Base-by-base conservation (phyloP, 1,284 basidiomycete genomes). In the Tremellales sp. region DNA sequence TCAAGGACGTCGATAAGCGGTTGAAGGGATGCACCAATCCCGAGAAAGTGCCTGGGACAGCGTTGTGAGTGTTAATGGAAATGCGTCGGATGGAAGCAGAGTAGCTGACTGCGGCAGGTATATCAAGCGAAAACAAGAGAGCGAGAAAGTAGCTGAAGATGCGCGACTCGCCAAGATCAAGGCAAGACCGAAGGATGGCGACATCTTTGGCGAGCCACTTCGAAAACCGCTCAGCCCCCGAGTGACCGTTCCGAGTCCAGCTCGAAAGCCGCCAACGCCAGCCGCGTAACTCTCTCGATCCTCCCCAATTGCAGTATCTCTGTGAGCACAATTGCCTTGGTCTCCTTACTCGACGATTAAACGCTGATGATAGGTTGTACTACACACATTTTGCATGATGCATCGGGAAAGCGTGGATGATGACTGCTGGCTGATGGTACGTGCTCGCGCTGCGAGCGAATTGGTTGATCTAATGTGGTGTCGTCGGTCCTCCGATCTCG, bases 21-120 rank as follows among this genome's bases (percentile, higher is more conserved):
- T 75, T 97, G 40, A 85, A 82, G 64, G 65, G 85, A 36, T 96
- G 91, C 76, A 87, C 89, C 66, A 96, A 97, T 65, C 92, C 93
- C 6, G 90, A 92, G 72, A 94, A 92, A 68, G 84, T 93, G 11
- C 82, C 84, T 4, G 90, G 89, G 11, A 92, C 84, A 54, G 86
- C 85, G 43, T 81, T 90, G 49, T 78, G 44, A 57, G 76, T 74
- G 5, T 2, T 23, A 41, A 13, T 4, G 0, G 24, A 37, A n/a
- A 31, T 41, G 12, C n/a, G 17, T 43, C 25, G 19, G 25, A 26
- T 12, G 24, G 11, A 17, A 21, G 19, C 29, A 46, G 17, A 33
- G n/a, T n/a, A n/a, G n/a, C n/a, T n/a, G n/a, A n/a, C n/a, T n/a
- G n/a, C 25, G 35, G 1, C 43, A 76, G 75, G 39, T 76, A 72